Base-by-base conservation (phyloP, 208 protist species). In the Angomonas ambiguus region DNA sequence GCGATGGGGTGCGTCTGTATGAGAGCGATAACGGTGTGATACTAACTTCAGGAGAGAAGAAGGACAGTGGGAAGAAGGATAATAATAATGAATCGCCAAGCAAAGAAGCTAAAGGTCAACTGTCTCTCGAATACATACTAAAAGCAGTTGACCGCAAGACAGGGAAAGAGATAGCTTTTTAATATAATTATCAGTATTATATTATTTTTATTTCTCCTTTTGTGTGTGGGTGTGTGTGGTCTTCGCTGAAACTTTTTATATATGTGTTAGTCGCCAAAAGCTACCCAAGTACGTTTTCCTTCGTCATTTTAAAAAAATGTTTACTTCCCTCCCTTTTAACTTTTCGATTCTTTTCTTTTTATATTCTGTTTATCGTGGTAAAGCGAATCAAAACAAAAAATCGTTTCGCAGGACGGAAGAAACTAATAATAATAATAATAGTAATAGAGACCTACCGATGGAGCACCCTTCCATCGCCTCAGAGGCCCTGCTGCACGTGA, bases 11-110 rank as follows among this genome's bases (percentile, higher is more conserved):
- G 30, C 35, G 69, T 18, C 67, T 97, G 1, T 87, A 75, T 51
- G 72, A 88, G 63, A 93, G 82, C 63, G 24, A 60, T n/a, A 97
- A 97, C 68, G 84, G 83, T 11, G 94, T 97, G 8, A 60, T 97
- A 4, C 69, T 97, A 0, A 90, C 90, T 0, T 66, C 88, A n/a
- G 94, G 94, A 5, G 64, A n/a, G n/a, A n/a, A n/a, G n/a, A n/a
- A n/a, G n/a, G n/a, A n/a, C n/a, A n/a, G 92, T 4, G 79, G 76
- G 10, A 28, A 65, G 24, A 88, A 84, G 0, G 56, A 69, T 4
- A 45, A 45, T 45, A 45, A 45, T 45, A 8, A 45, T 45, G 16
- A 45, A n/a, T 45, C 38, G 8, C 11, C 8, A 45, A 45, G 16
- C 16, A 45, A 45, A n/a, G 16, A 45, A n/a, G 16, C 8, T 45